Conservation (phyloP, 1,139 yeast species). For the Candida neerlandica region DNA sequence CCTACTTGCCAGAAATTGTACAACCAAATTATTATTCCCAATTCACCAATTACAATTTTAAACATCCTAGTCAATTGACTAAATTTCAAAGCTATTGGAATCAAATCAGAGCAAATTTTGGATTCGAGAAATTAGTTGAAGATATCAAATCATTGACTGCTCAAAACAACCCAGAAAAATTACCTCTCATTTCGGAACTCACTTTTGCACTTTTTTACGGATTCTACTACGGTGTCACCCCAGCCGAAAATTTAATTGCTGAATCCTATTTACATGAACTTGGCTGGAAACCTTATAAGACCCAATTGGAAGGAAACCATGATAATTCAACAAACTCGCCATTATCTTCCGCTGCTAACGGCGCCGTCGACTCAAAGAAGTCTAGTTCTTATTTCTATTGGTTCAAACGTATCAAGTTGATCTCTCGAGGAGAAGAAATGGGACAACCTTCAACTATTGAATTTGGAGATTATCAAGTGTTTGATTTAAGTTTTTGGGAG, state of each 20-base stretch:
- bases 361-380: constrained; percentile 11
- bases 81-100: constrained; percentile 52
- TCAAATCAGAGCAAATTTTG: constrained; percentile 44
- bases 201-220: constrained; percentile 60
- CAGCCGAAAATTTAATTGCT: constrained; percentile 50
- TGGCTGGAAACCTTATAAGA: constrained; percentile 49
- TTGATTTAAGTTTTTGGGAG: constrained; percentile 49
- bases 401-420: constrained; percentile 36
- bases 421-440: constrained; percentile 20
- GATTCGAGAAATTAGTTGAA: constrained; percentile 35
- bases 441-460: constrained; percentile 22
- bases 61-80: constrained; percentile 42
- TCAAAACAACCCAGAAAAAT: constrained; percentile 24
- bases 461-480: constrained; percentile 47
- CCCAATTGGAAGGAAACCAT: constrained; percentile 12
- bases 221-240: constrained; percentile 58
- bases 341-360: constrained; percentile 9
- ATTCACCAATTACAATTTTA: constrained; percentile 22
- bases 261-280: constrained; percentile 42
- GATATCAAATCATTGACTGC: constrained; percentile 31
- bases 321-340: constrained; percentile 8
- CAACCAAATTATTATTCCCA: constrained; percentile 27
- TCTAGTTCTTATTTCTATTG: constrained; percentile 32
- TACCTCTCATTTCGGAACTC: constrained; percentile 32
- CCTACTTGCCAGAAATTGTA: constrained; percentile 40